Percentiles rank a stretch among this genome's conserved stretches.
Evolutionary conservation across 2,329 filamentous ascomycete species (phyloP).

Genomic region (Byssoonygena ceratinophila): DNA sequence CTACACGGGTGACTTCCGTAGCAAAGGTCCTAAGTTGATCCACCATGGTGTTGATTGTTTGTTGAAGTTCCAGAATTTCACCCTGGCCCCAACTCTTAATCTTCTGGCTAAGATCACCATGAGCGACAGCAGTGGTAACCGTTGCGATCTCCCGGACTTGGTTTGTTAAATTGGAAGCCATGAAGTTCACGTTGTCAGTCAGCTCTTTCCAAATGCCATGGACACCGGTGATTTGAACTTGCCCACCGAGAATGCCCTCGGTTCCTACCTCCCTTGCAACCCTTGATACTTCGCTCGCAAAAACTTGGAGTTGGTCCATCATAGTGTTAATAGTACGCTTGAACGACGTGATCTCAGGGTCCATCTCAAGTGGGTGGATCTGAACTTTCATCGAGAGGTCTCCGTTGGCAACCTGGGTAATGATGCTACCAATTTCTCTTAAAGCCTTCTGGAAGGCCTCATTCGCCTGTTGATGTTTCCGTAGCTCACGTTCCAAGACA

Average conservation of each 20-base stretch:
- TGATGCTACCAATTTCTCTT: conserved; percentile 91
- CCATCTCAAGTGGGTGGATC: conserved; percentile 92
- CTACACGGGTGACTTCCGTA: conserved; percentile 71
- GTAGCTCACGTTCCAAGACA: conserved; percentile 80
- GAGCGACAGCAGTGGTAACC: conserved; percentile 71
- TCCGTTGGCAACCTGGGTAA: conserved; percentile 88
- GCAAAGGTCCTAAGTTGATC: conserved; percentile 75
- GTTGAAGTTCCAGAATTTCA: conserved; percentile 72
- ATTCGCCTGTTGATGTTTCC: conserved; percentile 96
- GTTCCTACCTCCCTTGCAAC: conserved; percentile 93
- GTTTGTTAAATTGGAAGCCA: conserved; percentile 72
- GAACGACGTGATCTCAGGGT: conserved; percentile 95
- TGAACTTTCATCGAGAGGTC: conserved; percentile 94
- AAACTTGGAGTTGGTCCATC: conserved; percentile 96
- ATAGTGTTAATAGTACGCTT: conserved; percentile 98
- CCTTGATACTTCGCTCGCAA: conserved; percentile 90
- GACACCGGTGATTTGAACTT: conserved; percentile 86
- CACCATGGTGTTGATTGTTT: conserved; percentile 84
- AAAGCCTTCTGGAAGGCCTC: conserved; percentile 96
- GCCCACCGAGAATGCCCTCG: conserved; percentile 84
- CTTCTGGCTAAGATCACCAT: conserved; percentile 74
- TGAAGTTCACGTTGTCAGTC: conserved; percentile 79
- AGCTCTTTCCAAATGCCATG: conserved; percentile 97
- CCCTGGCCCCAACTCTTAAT: conserved; percentile 70
- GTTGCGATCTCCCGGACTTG: conserved; percentile 79